Base-by-base conservation (phyloP, 2,329 filamentous ascomycete species). In the Cladosporium sp. region DNA sequence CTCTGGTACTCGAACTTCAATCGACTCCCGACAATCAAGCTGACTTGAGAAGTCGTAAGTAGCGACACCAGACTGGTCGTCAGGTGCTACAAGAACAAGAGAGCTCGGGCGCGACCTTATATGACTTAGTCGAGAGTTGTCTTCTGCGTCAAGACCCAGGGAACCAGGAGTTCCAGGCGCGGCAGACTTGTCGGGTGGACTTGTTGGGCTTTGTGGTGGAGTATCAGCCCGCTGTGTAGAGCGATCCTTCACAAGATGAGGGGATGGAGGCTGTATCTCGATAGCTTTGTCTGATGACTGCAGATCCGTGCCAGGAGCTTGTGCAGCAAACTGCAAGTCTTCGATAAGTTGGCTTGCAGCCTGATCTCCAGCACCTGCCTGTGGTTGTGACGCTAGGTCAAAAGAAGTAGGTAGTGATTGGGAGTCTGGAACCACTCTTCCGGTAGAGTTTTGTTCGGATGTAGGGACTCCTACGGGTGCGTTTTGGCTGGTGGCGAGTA, bases 371-470 rank as follows among this genome's bases (percentile, higher is more conserved):
- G 14, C 2, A 7, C 30, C 26, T 32, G 49, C 60, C 16, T 28
- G 32, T 10, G 32, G 56, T 21, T 58, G 56, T 10, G 60, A 56
- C 25, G 23, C 34, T 8, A 56, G 26, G 11, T 46, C 49, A 8
- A 54, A n/a, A 11, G 60, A 56, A 13, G 34, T 56, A 18, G 32
- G 49, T 25, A 67, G 34, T 25, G 58, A 67, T 56, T 69, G 67
- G 6, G 67, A 69, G 49, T 69, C 67, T 18, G 67, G 66, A 7
- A 70, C 64, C 21, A 68, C 65, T 49, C 53, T 57, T 21, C 60
- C 60, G n/a, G 34, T 51, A 14, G 30, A 51, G 3, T 25, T 18
- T 16, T 18, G 39, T 25, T 16, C 46, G 7, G 58, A 46, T 11
- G 28, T 34, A 14, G 6, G 11, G 32, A 2, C 28, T 34, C 7